Evolutionary conservation across 1,139 yeast genomes (phyloP).

Genomic region (Dujonia santamariae): DNA sequence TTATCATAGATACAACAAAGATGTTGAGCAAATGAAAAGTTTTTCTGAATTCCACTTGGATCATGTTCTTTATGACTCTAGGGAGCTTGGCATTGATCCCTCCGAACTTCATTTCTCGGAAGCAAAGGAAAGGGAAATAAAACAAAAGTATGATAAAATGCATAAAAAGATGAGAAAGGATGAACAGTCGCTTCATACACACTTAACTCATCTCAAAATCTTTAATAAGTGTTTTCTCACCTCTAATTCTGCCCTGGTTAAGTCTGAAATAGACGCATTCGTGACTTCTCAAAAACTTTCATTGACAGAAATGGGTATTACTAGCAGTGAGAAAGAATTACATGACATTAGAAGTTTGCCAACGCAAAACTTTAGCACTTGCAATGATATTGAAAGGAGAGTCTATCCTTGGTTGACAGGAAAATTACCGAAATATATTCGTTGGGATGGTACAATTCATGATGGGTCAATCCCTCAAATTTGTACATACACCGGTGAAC

Average conservation of each 20-base stretch:
- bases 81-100: constrained; percentile 6
- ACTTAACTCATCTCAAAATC: constrained; percentile 39
- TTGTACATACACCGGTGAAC: constrained; percentile 9
- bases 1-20: constrained; percentile 2
- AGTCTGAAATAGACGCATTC: constrained; percentile 9
- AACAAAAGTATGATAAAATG: constrained; percentile 13
- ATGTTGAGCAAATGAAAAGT: constrained; percentile 5
- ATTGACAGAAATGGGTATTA: constrained; percentile 2
- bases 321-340: constrained; percentile 1
- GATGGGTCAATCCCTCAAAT: constrained; percentile 12
- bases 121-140: constrained; percentile 17
- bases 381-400: constrained; percentile 6
- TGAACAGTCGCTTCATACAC: constrained; percentile 36
- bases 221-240: constrained; percentile 42
- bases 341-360: background rate
- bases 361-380: constrained; percentile 3
- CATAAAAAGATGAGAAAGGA: background rate
- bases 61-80: constrained; percentile 5
- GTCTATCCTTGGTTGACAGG: constrained; percentile 10
- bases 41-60: constrained; percentile 6
- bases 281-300: constrained; percentile 2
- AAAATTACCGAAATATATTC: constrained; percentile 7
- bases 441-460: constrained; percentile 9
- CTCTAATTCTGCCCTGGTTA: constrained; percentile 13
- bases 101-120: constrained; percentile 10